These are phyloP conservation scores for Nakazawaea ernobii DNA, from an alignment of 805 yeast genomes.

Conservation along the genomic window DNA sequence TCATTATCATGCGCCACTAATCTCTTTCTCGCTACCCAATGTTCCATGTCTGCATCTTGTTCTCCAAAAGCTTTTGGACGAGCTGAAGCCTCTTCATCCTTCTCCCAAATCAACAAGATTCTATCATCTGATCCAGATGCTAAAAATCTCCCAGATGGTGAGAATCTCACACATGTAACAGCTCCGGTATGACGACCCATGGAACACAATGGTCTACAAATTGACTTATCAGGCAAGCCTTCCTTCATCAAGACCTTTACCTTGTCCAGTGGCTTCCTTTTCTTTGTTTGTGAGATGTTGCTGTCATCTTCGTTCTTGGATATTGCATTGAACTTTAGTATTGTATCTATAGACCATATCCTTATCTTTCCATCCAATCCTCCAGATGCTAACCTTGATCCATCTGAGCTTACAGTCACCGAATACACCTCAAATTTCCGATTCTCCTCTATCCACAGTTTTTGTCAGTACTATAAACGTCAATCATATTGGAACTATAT, in stretches of 20 bases:
- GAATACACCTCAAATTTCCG: conserved; percentile 82
- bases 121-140: conserved; percentile 97
- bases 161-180: conserved; percentile 87
- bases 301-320: conserved; percentile 13
- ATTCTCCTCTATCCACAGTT: conserved; percentile 53
- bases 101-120: conserved; percentile 87
- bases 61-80: conserved; percentile 58
- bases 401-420: conserved; percentile 74
- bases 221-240: conserved; percentile 21
- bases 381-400: conserved; percentile 84
- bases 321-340: conserved; percentile 33
- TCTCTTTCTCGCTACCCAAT: conserved; percentile 90
- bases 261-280: conserved; percentile 13
- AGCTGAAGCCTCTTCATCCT: conserved; percentile 66
- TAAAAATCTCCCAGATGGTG: conserved; percentile 85
- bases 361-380: conserved; percentile 90
- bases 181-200: conserved; percentile 97
- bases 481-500: too few species aligned
- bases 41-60: conserved; percentile 69
- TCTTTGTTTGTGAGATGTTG: neutral
- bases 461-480: too few species aligned
- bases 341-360: conserved; percentile 72
- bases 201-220: conserved; percentile 67
- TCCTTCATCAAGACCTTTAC: conserved; percentile 14
- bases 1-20: conserved; percentile 97